Evolutionary conservation across 2,329 filamentous ascomycete genomes (phyloP).

Genomic region (Dactylellina leptospora): DNA sequence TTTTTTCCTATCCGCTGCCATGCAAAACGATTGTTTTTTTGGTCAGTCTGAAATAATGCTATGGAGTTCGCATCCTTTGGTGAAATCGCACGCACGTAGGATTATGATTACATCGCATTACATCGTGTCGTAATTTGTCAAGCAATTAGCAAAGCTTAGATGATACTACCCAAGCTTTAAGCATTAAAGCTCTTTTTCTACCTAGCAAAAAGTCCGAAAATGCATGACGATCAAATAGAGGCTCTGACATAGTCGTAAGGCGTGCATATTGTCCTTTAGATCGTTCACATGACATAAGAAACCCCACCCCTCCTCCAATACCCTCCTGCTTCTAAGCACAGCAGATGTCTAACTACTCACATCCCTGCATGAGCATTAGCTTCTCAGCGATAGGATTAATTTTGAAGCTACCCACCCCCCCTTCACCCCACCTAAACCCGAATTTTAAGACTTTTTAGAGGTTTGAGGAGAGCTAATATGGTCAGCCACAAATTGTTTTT

Average conservation of each 20-base stretch:
- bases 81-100: background rate
- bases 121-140: too few species aligned
- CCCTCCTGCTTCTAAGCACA: too few species aligned
- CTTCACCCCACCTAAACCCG: background rate
- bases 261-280: background rate
- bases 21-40: background rate
- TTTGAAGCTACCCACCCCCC: background rate
- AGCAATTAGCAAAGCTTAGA: too few species aligned
- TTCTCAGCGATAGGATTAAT: background rate
- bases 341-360: too few species aligned
- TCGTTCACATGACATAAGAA: conserved; percentile 17
- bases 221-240: conserved; percentile 2
- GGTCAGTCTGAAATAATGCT: background rate
- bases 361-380: conserved; percentile 14
- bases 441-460: conserved; percentile 14
- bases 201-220: background rate
- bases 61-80: background rate
- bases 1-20: background rate
- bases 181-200: too few species aligned
- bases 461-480: background rate
- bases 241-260: background rate
- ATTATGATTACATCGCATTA: background rate
- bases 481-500: background rate
- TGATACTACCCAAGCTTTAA: too few species aligned
- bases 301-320: conserved; percentile 4